Conservation (phyloP, 768 basidiomycete genomes). For the Lanmaoa rubissima region DNA sequence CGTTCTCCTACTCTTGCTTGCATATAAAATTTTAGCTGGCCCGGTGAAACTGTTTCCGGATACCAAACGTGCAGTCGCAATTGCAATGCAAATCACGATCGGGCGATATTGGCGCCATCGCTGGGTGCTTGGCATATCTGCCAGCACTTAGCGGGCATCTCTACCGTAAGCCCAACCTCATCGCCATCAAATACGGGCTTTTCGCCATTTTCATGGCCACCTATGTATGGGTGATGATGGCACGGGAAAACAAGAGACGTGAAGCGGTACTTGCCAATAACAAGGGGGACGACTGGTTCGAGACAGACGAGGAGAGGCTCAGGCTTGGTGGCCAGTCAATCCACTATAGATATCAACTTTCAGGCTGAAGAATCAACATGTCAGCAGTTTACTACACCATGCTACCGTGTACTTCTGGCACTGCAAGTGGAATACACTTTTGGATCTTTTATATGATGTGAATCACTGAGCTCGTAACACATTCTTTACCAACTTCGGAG, state of each 20-base stretch:
- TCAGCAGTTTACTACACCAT: background rate
- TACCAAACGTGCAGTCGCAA: constrained; percentile 63
- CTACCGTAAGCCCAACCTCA: constrained; percentile 56
- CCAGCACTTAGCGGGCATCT: constrained; percentile 45
- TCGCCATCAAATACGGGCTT: constrained; percentile 58
- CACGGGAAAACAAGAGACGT: constrained; percentile 47
- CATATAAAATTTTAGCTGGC: constrained; percentile 39
- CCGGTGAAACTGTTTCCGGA: constrained; percentile 62
- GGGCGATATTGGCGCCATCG: constrained; percentile 59
- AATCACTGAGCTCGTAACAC: background rate
- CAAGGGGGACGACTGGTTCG: constrained; percentile 7
- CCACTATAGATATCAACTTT: constrained; percentile 30
- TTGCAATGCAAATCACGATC: constrained; percentile 63
- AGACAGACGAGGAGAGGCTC: constrained; percentile 24
- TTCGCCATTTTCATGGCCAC: constrained; percentile 44
- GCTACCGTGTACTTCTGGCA: background rate
- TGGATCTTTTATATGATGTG: too few species aligned
- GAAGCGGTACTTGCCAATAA: constrained; percentile 26
- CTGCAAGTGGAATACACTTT: background rate
- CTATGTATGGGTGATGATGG: constrained; percentile 49
- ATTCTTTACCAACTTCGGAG: too few species aligned
- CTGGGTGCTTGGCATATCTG: constrained; percentile 54
- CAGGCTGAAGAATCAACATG: background rate
- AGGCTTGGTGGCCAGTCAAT: constrained; percentile 31
- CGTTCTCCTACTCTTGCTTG: background rate